phyloP scores from a whole-genome alignment of 805 yeast species.

The Kuraishia molischiana region DNA sequence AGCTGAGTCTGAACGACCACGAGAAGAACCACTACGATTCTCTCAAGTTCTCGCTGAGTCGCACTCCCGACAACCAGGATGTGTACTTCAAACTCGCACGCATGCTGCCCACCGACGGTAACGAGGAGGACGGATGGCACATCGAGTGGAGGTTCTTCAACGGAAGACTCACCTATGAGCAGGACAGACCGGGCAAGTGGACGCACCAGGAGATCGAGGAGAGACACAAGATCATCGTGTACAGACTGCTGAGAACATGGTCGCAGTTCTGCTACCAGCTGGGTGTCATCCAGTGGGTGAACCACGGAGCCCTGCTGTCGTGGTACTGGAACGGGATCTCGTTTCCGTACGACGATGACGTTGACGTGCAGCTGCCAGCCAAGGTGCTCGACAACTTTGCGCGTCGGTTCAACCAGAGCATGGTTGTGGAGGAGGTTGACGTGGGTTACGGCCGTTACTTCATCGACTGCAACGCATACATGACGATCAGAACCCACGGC shows the following conservation, averaged over 20 bases:
- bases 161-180: constrained; percentile 11
- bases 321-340: constrained; percentile 46
- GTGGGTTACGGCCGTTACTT: neutral
- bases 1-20: constrained; percentile 5
- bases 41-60: constrained; percentile 18
- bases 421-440: constrained; percentile 7
- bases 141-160: constrained; percentile 43
- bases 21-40: constrained; percentile 22
- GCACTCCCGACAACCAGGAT: constrained; percentile 14
- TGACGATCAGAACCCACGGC: neutral
- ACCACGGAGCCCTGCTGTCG: constrained; percentile 49
- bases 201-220: constrained; percentile 17
- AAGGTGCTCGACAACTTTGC: neutral
- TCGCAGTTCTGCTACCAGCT: constrained; percentile 30
- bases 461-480: neutral
- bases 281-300: constrained; percentile 43
- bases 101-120: neutral
- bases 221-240: constrained; percentile 23
- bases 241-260: constrained; percentile 36
- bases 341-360: neutral
- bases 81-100: constrained; percentile 27
- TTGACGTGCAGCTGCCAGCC: neutral
- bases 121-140: constrained; percentile 15
- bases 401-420: neutral
- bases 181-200: neutral